Percentiles rank a stretch among this genome's conserved stretches.
Conservation (phyloP, 2,329 filamentous ascomycete species). For the Acrodontium crateriforme region DNA sequence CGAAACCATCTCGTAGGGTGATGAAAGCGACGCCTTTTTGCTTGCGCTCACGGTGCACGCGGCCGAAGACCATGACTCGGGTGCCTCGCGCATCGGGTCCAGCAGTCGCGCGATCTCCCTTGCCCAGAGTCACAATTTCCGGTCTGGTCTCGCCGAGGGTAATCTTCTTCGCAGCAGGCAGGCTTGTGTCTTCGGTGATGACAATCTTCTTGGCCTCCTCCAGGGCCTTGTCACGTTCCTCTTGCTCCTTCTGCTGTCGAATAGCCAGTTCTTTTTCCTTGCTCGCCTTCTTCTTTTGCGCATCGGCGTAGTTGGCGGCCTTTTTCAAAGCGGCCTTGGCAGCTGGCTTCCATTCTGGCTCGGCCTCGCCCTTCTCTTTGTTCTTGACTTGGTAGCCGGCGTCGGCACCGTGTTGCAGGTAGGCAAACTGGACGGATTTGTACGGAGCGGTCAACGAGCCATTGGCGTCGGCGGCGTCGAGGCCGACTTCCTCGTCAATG, state of each 20-base stretch:
- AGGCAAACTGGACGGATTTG: conserved; percentile 68
- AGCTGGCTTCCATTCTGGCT: conserved; percentile 64
- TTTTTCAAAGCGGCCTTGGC: conserved; percentile 81
- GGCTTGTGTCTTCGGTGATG: conserved; percentile 52
- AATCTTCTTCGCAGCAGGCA: conserved; percentile 64
- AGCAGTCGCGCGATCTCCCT: conserved; percentile 27
- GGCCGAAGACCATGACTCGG: conserved; percentile 65
- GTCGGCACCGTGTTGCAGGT: conserved; percentile 53
- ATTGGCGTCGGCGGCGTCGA: conserved; percentile 46
- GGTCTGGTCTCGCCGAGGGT: conserved; percentile 59
- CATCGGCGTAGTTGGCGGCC: conserved; percentile 58
- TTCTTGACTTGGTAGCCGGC: conserved; percentile 56
- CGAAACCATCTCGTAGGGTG: conserved; percentile 73
- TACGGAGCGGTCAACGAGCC: conserved; percentile 63
- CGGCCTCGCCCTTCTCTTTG: conserved; percentile 49
- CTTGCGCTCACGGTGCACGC: conserved; percentile 65
- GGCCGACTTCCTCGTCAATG: conserved; percentile 67
- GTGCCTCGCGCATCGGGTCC: conserved; percentile 49
- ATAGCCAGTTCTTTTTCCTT: conserved; percentile 63
- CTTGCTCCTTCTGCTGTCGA: conserved; percentile 57
- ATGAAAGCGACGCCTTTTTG: conserved; percentile 82
- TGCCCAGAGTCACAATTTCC: conserved; percentile 40
- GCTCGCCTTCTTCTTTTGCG: conserved; percentile 70
- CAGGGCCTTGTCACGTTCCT: conserved; percentile 55
- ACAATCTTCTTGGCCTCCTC: conserved; percentile 73